phyloP scores from a whole-genome alignment of 2,329 filamentous ascomycete genomes.

The Xylariaceae sp. region DNA sequence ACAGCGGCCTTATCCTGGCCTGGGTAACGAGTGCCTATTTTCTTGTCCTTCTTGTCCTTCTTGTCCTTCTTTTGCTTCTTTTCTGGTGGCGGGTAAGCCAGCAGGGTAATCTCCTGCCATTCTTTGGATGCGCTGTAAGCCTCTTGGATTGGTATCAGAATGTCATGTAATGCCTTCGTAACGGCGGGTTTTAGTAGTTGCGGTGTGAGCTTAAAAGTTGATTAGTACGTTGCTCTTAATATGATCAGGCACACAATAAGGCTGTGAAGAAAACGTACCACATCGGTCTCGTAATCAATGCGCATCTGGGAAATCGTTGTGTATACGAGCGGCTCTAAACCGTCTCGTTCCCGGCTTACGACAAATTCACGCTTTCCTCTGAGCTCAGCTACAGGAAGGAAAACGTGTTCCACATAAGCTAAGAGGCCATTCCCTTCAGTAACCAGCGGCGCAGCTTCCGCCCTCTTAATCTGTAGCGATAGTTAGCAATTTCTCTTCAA shows the following conservation, averaged over 20 bases:
- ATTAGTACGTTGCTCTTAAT: constrained; percentile 24
- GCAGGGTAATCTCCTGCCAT: constrained; percentile 79
- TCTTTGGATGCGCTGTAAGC: constrained; percentile 74
- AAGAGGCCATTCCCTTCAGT: constrained; percentile 88
- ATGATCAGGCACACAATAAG: too few relatives aligned
- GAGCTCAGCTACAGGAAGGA: constrained; percentile 78
- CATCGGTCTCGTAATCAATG: constrained; percentile 80
- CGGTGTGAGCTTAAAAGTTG: constrained; percentile 69
- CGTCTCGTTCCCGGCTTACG: constrained; percentile 70
- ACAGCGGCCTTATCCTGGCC: constrained; percentile 11
- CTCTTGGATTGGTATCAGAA: constrained; percentile 79
- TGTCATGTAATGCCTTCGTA: constrained; percentile 71
- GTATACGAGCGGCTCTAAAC: constrained; percentile 78
- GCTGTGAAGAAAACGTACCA: constrained; percentile 57
- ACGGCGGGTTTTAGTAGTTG: constrained; percentile 89
- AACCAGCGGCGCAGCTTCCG: constrained; percentile 75
- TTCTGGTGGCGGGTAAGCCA: constrained; percentile 79
- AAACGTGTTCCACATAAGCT: constrained; percentile 84
- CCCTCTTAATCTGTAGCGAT: constrained; percentile 71
- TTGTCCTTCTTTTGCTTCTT: constrained; percentile 77
- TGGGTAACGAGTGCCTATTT: constrained; percentile 63
- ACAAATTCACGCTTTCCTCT: constrained; percentile 67
- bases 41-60: constrained; percentile 79
- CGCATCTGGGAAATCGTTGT: constrained; percentile 75
- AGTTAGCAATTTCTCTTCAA: not conserved